Evolutionary conservation across 768 basidiomycete species (phyloP).

Genomic region (Tricholoma furcatifolium): DNA sequence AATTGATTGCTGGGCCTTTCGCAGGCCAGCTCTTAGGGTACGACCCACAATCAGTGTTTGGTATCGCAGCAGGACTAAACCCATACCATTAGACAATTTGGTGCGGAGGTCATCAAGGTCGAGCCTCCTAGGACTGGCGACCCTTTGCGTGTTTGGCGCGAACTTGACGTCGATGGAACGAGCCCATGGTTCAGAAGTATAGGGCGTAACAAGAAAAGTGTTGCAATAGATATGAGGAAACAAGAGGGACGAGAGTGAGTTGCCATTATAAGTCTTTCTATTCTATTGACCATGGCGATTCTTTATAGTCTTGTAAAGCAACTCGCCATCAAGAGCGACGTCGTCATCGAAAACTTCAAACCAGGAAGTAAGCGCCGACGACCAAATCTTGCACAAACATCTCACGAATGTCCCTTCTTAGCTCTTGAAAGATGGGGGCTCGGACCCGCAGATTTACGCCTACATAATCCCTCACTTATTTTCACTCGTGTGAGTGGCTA

Average conservation of each 20-base stretch:
- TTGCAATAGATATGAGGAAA: constrained; percentile 63
- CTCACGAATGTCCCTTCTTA: constrained; percentile 21
- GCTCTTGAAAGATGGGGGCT: constrained; percentile 72
- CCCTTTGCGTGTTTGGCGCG: constrained; percentile 69
- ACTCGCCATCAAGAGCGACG: constrained; percentile 63
- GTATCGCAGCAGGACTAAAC: not conserved
- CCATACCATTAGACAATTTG: constrained; percentile 50
- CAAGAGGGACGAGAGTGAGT: constrained; percentile 48
- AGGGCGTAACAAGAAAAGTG: constrained; percentile 72
- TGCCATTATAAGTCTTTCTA: not conserved
- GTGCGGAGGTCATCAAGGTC: constrained; percentile 72
- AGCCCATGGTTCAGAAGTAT: constrained; percentile 77
- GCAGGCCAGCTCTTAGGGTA: constrained; percentile 72
- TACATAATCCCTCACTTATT: constrained; percentile 84
- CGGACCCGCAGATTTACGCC: constrained; percentile 55
- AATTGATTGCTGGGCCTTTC: constrained; percentile 72
- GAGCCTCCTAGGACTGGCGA: constrained; percentile 65
- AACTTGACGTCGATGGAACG: constrained; percentile 66
- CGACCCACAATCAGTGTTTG: constrained; percentile 7
- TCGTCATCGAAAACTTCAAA: constrained; percentile 72
- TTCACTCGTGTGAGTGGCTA: constrained; percentile 86
- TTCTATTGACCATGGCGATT: not conserved
- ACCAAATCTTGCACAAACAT: constrained; percentile 1
- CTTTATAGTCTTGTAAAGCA: constrained; percentile 51
- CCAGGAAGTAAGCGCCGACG: constrained; percentile 58